Conservation (phyloP, 208 protist genomes). For the Leishmania mexicana region DNA sequence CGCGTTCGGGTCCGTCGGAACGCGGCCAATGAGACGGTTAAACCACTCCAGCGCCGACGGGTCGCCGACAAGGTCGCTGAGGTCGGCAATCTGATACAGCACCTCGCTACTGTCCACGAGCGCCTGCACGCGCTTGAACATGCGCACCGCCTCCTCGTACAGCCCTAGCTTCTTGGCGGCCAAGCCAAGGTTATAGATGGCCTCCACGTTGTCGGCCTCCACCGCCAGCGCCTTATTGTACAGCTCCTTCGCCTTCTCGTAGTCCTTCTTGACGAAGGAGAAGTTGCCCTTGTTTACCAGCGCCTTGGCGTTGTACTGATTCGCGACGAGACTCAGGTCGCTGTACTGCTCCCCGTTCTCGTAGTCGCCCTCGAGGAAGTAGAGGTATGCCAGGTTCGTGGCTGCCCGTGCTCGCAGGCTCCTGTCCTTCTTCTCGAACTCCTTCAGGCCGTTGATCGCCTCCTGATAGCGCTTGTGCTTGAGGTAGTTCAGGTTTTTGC, state of each 20-base stretch:
- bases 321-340: constrained; percentile 92
- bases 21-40: constrained; percentile 83
- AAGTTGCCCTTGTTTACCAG: constrained; percentile 98
- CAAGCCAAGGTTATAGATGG: constrained; percentile 97
- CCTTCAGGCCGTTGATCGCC: constrained; percentile 94
- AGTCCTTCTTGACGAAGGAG: constrained; percentile 86
- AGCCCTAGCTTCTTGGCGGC: constrained; percentile 90
- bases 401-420: constrained; percentile 89
- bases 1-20: constrained; percentile 95
- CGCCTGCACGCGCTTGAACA: constrained; percentile 95
- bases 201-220: constrained; percentile 97
- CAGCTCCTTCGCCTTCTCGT: constrained; percentile 91
- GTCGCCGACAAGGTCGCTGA: constrained; percentile 89
- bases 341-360: constrained; percentile 97
- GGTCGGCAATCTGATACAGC: constrained; percentile 94
- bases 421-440: constrained; percentile 97
- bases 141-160: constrained; percentile 93
- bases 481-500: constrained; percentile 94
- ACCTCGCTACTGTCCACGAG: constrained; percentile 95
- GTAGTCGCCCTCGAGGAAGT: constrained; percentile 98
- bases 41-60: constrained; percentile 81
- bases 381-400: constrained; percentile 98
- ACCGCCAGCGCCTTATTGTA: constrained; percentile 95
- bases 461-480: constrained; percentile 94
- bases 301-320: constrained; percentile 97